Base-by-base conservation (phyloP, 2,329 filamentous ascomycete genomes). In the Hypoxylon sp. region DNA sequence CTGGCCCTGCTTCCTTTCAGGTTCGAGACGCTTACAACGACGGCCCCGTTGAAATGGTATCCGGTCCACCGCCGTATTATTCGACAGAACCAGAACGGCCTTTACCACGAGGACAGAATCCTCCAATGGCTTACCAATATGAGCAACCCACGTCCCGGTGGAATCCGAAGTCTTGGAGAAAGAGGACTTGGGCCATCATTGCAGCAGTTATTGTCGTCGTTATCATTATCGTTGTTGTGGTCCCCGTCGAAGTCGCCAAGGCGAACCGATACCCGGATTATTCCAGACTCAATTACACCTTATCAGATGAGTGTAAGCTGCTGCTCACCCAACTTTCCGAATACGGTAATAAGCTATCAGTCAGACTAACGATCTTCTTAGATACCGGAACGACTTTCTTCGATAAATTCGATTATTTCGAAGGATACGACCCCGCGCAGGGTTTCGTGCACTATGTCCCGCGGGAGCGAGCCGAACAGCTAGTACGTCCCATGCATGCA, bases 401-500 rank as follows among this genome's bases (percentile, higher is more conserved):
- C 74, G 84, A 87, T 71, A 82, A 86, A 37, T 88, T 88, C 73
- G 75, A 86, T 71, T 88, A 88, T 71, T 86, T 81, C 65, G 80
- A 77, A 14, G 84, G 81, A 66, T 85, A 81, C 53, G 86, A 88
- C 61, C 85, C 84, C 22, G 82, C 85, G 10, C 62, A 76, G 4
- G 86, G 86, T 1, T 85, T 85, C 62, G 85, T 88, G 11, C 85
- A 88, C 70, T 88, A 88, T 64, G 85, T 87, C 4, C 82, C 84
- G 5, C 69, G 75, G 24, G 78, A 72, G 24, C 78, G 80, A 37
- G 86, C 85, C 8, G 61, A 75, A 46, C 73, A 74, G 47, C 78
- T 84, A 44, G 85, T 86, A 80, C 70, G 80, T 44, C 13, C 11
- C 35, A 22, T 22, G 19, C 35, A 22, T 22, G 19, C 35, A 39